Evolutionary conservation across 345 rosid genomes (phyloP).

Genomic region (Euphorbia pulcherrima): DNA sequence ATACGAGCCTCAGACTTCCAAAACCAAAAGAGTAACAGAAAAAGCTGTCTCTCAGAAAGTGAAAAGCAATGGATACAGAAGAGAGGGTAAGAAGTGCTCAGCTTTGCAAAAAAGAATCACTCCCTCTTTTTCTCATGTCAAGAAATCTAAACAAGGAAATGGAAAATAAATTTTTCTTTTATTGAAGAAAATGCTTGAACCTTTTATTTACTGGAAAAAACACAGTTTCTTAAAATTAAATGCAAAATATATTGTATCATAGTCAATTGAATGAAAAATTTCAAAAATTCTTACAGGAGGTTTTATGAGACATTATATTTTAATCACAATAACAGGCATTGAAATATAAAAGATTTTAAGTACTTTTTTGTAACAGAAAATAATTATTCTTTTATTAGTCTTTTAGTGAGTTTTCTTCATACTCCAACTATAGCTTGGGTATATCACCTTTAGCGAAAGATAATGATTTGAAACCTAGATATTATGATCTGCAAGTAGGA

Average conservation of each 20-base stretch:
- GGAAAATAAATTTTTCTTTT: neutral
- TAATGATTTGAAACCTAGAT: neutral
- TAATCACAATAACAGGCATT: neutral
- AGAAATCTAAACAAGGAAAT: neutral
- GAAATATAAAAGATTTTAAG: neutral
- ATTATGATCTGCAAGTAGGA: neutral
- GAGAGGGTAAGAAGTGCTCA: neutral
- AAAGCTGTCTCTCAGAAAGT: neutral
- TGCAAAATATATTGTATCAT: neutral
- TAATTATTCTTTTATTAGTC: neutral
- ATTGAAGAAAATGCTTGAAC: neutral
- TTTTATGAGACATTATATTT: neutral
- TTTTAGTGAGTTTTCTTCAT: conserved; percentile 1
- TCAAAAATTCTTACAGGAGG: neutral
- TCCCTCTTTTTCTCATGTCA: neutral
- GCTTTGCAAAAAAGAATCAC: neutral
- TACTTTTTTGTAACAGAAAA: conserved; percentile 3
- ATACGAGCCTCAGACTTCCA: neutral
- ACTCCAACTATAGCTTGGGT: conserved; percentile 7
- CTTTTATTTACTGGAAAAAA: neutral
- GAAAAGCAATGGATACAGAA: neutral
- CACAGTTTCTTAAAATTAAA: neutral
- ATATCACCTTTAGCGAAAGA: neutral
- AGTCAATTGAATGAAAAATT: neutral
- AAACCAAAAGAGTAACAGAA: neutral